Conservation (phyloP, 2,329 filamentous ascomycete genomes). For the Hypoxylon sp. region DNA sequence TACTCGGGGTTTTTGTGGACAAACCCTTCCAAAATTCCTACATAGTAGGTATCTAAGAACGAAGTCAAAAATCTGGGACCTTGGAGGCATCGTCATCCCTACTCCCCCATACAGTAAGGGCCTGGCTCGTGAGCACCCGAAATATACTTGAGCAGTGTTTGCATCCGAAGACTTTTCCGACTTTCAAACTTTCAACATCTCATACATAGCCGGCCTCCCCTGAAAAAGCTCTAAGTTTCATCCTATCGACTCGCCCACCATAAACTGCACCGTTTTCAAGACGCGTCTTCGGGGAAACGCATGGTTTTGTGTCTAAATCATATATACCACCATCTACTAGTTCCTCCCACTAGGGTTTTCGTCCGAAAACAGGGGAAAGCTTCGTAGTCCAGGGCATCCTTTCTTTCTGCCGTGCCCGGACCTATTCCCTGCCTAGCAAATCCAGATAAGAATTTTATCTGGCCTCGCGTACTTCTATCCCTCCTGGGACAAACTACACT, state of each 20-base stretch:
- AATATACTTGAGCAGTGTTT: slow-evolving; percentile 50
- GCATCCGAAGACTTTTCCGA: slow-evolving; percentile 46
- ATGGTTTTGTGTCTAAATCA: slow-evolving; percentile 41
- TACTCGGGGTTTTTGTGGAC: slow-evolving; percentile 49
- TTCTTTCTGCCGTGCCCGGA: slow-evolving; percentile 36
- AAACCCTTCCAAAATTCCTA: slow-evolving; percentile 44
- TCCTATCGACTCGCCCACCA: slow-evolving; percentile 40
- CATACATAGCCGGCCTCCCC: slow-evolving; percentile 45
- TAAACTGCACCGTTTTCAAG: slow-evolving; percentile 41
- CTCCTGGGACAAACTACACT: slow-evolving; percentile 27
- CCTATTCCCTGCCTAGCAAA: slow-evolving; percentile 38
- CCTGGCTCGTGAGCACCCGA: slow-evolving; percentile 47
- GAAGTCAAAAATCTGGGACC: slow-evolving; percentile 51
- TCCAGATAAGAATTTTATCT: slow-evolving; percentile 41
- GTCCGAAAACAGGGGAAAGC: slow-evolving; percentile 38
- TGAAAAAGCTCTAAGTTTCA: slow-evolving; percentile 41
- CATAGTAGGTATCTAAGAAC: slow-evolving; percentile 43
- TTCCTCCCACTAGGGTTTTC: slow-evolving; percentile 39
- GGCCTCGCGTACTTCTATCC: slow-evolving; percentile 37
- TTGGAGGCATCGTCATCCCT: slow-evolving; percentile 51
- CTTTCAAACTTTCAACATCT: slow-evolving; percentile 44
- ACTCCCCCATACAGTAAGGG: slow-evolving; percentile 46
- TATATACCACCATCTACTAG: slow-evolving; percentile 40
- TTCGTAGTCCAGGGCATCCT: slow-evolving; percentile 45
- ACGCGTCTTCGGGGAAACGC: slow-evolving; percentile 40